Evolutionary conservation across 2,329 filamentous ascomycete species (phyloP).

Genomic region (Diaporthe nobilis): DNA sequence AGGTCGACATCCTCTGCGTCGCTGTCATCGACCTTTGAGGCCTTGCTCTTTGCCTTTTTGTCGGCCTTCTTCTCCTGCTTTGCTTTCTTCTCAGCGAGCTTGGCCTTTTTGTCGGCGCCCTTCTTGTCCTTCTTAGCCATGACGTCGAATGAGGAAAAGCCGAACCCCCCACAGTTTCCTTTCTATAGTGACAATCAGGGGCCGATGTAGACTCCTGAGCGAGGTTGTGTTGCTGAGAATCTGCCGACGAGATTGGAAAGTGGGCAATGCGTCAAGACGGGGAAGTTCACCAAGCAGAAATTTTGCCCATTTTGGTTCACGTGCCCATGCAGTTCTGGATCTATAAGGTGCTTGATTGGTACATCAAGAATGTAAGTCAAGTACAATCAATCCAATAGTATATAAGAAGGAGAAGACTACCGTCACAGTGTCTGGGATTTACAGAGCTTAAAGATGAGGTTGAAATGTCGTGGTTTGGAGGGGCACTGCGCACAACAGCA

Average conservation of each 20-base stretch:
- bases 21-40: conserved; percentile 81
- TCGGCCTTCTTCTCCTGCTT: conserved; percentile 93
- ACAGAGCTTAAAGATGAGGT: background rate
- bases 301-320: conserved; percentile 27
- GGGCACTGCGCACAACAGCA: background rate
- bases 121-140: conserved; percentile 64
- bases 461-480: background rate
- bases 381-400: background rate
- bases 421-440: background rate
- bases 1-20: conserved; percentile 94
- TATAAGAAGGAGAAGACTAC: background rate
- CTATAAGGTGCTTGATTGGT: conserved; percentile 4
- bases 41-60: conserved; percentile 83
- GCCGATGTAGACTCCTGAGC: background rate
- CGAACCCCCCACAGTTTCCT: background rate
- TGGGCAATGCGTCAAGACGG: conserved; percentile 22
- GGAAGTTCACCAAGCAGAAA: conserved; percentile 19
- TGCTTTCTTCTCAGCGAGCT: conserved; percentile 73
- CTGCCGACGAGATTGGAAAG: conserved; percentile 17
- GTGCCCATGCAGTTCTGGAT: conserved; percentile 23
- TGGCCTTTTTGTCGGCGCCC: conserved; percentile 59
- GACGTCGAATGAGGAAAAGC: conserved; percentile 12
- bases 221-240: conserved; percentile 1
- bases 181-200: background rate
- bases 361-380: background rate